Evolutionary conservation across 305 asterid genomes (phyloP), one percentile per base, ranked within the genome.

Genomic region (Caryopteris hybrid): DNA sequence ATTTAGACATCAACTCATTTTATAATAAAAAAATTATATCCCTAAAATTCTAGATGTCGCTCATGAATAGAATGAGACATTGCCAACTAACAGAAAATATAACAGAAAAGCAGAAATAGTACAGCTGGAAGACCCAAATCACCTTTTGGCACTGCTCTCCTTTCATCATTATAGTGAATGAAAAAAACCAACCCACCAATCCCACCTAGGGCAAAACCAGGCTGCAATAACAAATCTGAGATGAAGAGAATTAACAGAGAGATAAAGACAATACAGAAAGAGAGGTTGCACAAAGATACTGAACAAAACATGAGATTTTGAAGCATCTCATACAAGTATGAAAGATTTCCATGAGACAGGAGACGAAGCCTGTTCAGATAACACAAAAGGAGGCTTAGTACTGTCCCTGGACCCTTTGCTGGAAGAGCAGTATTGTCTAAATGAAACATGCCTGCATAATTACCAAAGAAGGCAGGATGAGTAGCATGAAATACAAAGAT

Each of bases 101-200:
- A 69, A 54, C 43, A 23, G n/a, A 69, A 22, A 23, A 18, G 16
- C 50, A 64, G 46, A 31, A 46, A 46, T 11, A 38, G 18, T 27
- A 10, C 8, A 16, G 69, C 47, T 39, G 48, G 46, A 60, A 69
- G 33, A 51, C n/a, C 31, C 17, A 71, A 21, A 68, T 54, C 70
- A 89, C 99, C 99, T 89, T 89, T 94, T 33, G 82, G 84, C 65
- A 86, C 83, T 43, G 87, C 97, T 81, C 98, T 84, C 81, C 68
- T 83, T 78, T 92, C 96, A 85, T 94, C 99, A 36, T 89, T 94
- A 71, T 77, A 70, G 78, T 88, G 98, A 60, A 94, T 75, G 76
- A 84, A 73, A 52, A 66, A 76, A 68, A 63, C 69, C 74, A 86
- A 64, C 57, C 98, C 96, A 73, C 95, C 85, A 78, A 94, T 33